These are phyloP conservation scores for Guadua angustifolia DNA, from an alignment of 176 grass and related monocot species.

Conservation along the genomic window DNA sequence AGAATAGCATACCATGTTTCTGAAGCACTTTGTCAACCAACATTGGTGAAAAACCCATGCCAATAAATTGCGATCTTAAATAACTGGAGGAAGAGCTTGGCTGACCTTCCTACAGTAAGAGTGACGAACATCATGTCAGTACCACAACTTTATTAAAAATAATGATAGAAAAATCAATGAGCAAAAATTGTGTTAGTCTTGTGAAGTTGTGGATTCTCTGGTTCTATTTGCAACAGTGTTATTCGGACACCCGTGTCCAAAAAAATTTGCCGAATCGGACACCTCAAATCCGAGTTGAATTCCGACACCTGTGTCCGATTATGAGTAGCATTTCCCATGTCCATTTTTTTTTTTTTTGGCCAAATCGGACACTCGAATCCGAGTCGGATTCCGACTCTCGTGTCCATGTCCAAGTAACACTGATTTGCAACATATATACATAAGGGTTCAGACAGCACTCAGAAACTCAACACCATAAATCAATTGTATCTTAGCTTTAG, in stretches of 20 bases:
- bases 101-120: conserved; percentile 55
- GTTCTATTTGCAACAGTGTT: conserved; percentile 15
- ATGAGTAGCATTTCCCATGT: too few species aligned
- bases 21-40: conserved; percentile 75
- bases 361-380: too few species aligned
- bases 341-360: too few species aligned
- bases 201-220: background rate
- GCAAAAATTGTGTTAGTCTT: background rate
- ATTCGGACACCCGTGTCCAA: too few species aligned
- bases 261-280: too few species aligned
- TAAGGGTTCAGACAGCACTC: background rate
- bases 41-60: conserved; percentile 70
- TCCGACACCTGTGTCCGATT: too few species aligned
- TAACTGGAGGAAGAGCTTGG: conserved; percentile 59
- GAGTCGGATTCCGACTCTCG: too few species aligned
- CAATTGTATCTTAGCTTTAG: conserved; percentile 15
- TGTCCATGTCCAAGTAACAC: too few species aligned
- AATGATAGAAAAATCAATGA: background rate
- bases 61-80: conserved; percentile 72
- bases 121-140: conserved; percentile 33
- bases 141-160: conserved; percentile 27
- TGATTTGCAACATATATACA: conserved; percentile 28
- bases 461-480: background rate
- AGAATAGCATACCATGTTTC: conserved; percentile 67
- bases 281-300: too few species aligned